Percentiles rank a stretch among this genome's conserved stretches.
Conservation (phyloP, 2,329 filamentous ascomycete genomes). For the Colletotrichum australisinense region DNA sequence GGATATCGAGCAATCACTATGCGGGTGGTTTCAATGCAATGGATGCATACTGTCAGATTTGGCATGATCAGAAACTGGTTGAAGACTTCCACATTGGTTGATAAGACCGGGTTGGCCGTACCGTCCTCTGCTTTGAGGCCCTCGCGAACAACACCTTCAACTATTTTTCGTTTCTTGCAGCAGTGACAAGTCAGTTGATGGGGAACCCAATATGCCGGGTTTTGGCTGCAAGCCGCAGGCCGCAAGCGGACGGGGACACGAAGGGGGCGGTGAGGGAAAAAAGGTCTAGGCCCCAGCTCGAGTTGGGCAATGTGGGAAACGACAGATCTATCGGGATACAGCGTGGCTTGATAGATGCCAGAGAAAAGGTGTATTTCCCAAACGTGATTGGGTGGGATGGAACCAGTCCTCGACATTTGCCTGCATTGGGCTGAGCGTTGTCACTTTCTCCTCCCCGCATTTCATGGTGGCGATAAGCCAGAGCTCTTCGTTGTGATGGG, state of each 20-base stretch:
- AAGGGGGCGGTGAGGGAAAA: neutral
- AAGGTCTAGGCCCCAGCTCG: neutral
- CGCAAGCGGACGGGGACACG: neutral
- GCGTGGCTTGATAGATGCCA: neutral
- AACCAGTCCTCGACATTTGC: neutral
- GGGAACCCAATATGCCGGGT: neutral
- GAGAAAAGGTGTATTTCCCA: neutral
- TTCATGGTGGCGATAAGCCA: neutral
- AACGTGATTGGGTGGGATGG: neutral
- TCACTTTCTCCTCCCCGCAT: neutral
- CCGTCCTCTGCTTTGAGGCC: neutral
- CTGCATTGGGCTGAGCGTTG: slow-evolving; percentile 1
- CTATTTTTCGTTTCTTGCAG: neutral
- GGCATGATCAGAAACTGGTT: neutral
- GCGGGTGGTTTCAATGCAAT: neutral
- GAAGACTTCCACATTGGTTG: too few species aligned
- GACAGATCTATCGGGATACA: neutral
- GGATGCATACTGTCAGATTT: neutral
- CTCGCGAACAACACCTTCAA: neutral
- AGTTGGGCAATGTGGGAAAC: neutral
- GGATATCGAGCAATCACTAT: neutral
- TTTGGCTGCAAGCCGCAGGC: neutral
- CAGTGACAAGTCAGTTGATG: neutral
- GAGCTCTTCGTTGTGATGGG: neutral
- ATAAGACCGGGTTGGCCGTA: too few species aligned